Evolutionary conservation across 2,329 filamentous ascomycete genomes (phyloP), one percentile per base, ranked within the genome.

Genomic region (Exophiala phaeomuriformis): DNA sequence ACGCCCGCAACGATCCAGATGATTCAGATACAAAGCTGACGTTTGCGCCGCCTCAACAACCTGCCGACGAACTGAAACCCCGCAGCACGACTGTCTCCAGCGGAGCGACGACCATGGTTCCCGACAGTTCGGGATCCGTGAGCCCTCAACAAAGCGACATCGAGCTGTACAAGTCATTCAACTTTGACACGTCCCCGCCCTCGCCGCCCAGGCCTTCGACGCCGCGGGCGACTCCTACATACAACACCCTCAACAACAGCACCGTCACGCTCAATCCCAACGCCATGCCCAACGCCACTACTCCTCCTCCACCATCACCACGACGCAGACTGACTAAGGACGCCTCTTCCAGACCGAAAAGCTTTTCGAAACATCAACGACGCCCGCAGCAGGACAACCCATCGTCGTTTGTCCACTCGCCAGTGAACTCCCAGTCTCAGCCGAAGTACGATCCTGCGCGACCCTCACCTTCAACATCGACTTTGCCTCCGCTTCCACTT

Each of bases 41-140:
- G 19, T 19, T 19, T 19, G 19, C 19, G 19, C 19, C 19, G 19
- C 33, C 52, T 41, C 44, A 40, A 29, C 30, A 42, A n/a, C 47
- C 46, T 28, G 7, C 10, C 29, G 19, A 19, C 19, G 33, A 48
- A 8, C 36, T 36, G 19, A 41, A 52, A 6, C 7, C 50, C 19
- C 46, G 52, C 10, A 52, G 31, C 47, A 33, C 46, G 4, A 52
- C 52, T 7, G 33, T 53, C n/a, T 51, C 47, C 8, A 58, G 56
- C 36, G 42, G 46, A 27, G 49, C 52, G n/a, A 53, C 56, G 4
- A 58, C 56, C 10, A 51, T 58, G 49, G 52, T 55, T 10, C 51
- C 51, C 5, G 56, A 53, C n/a, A 52, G 44, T 6, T 36, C 49
- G 3, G 36, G 47, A 4, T 32, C 42, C 33, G 6, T 50, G 7